Base-by-base conservation (phyloP, 805 yeast species). In the Teunomyces tritomae region DNA sequence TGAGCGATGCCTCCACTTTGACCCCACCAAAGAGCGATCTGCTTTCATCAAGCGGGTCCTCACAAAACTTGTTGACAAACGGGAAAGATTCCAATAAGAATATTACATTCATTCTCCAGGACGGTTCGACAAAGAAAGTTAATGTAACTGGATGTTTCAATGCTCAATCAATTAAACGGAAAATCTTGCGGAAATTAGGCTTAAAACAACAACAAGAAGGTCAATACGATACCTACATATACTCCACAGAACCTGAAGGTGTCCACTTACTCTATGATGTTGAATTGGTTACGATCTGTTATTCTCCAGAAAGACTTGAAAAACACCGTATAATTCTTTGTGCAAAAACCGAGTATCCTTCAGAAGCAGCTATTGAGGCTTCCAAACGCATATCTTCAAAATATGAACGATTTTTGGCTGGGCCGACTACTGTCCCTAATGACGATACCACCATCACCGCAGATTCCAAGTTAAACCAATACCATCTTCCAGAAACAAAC, bases 211-310 rank as follows among this genome's bases (percentile, higher is more conserved):
- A 20, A n/a, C 71, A 74, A 33, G 71, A 73, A 32, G 65, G 73
- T 14, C 71, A 70, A 28, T 88, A 83, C 70, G 87, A 83, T 49
- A 77, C 86, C 0, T 86, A 84, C 58, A 74, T 84, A 17, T 74
- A 70, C 52, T 76, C 79, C 1, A 17, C 17, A 13, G 34, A 29
- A 8, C 35, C 35, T 5, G 37, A 26, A 20, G 50, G 52, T 14
- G 56, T 71, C 5, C 79, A 76, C 51, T 54, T 80, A 26, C 69
- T 89, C 46, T 84, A 79, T 57, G 96, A 87, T 57, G 87, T 85
- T 9, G 96, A 89, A 59, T 74, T 89, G 28, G 89, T 89, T 3
- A 83, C 95, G 0, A 81, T 88, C 7, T 87, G 96, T 58, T 91
- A 86, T 59, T 85, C 94, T 0, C 76, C 80, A 2, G 89, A 84